phyloP scores from a whole-genome alignment of 257 asterid genomes.

The Verbena officinalis region DNA sequence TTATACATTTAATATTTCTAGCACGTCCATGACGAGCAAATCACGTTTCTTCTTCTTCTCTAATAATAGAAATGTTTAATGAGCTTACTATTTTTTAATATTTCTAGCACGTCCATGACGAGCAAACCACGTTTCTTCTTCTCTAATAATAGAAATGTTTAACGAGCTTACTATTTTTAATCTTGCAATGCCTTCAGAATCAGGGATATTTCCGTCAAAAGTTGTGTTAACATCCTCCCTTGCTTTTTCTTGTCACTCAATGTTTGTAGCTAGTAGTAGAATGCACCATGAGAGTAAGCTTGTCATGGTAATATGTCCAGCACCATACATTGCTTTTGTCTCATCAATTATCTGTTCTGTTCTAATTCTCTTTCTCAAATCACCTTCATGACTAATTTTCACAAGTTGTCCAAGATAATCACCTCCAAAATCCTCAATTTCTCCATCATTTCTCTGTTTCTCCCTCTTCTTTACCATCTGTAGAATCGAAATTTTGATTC shows the following conservation, averaged over 20 bases:
- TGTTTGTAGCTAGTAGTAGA: slow-evolving; percentile 51
- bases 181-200: slow-evolving; percentile 60
- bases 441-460: slow-evolving; percentile 19
- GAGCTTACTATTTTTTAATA: too few species aligned
- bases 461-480: slow-evolving; percentile 51
- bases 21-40: too few species aligned
- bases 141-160: not conserved
- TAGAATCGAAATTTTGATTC: slow-evolving; percentile 49
- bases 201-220: slow-evolving; percentile 41
- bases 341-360: slow-evolving; percentile 57
- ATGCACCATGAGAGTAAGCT: slow-evolving; percentile 55
- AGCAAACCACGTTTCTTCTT: too few species aligned
- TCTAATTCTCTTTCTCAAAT: slow-evolving; percentile 45
- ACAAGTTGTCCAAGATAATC: slow-evolving; percentile 62
- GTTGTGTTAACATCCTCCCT: slow-evolving; percentile 46
- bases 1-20: too few species aligned
- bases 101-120: too few species aligned
- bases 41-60: too few species aligned
- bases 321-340: slow-evolving; percentile 45
- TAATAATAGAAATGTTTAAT: too few species aligned
- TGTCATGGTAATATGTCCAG: slow-evolving; percentile 53
- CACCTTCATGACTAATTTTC: slow-evolving; percentile 34
- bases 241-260: slow-evolving; percentile 67
- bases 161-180: slow-evolving; percentile 43
- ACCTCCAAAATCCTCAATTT: slow-evolving; percentile 33